These are phyloP conservation scores for Heteromeles arbutifolia DNA, from an alignment of 306 rosid species.

Conservation along the genomic window DNA sequence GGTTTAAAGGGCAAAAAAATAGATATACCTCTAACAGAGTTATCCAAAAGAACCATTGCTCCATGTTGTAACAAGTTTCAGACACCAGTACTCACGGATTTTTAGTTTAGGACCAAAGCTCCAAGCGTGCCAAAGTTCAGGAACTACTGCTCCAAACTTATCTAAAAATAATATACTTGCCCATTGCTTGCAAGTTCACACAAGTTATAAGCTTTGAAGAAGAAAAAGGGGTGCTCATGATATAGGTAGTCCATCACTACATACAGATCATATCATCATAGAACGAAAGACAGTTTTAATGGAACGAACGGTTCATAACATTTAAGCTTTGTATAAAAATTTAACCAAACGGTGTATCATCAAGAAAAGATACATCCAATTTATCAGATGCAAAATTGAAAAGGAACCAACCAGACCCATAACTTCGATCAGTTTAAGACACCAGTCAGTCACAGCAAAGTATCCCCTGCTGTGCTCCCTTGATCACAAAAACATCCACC, in stretches of 20 bases:
- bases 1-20: too few relatives aligned
- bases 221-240: too few relatives aligned
- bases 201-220: neutral
- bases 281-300: neutral
- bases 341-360: neutral
- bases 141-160: too few relatives aligned
- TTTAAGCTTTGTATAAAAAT: neutral
- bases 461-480: neutral
- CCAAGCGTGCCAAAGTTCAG: neutral
- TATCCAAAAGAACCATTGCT: too few relatives aligned
- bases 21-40: too few relatives aligned
- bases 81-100: too few relatives aligned
- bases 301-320: neutral
- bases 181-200: neutral
- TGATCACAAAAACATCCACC: neutral
- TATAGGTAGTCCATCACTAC: too few relatives aligned
- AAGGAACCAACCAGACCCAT: conserved; percentile 9
- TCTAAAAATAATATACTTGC: neutral
- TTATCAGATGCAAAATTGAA: conserved; percentile 15
- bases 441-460: conserved; percentile 7
- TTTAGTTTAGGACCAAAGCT: too few relatives aligned
- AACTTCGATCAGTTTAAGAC: conserved; percentile 8
- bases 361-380: conserved; percentile 7
- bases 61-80: too few relatives aligned
- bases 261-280: neutral